Evolutionary conservation across 2,329 filamentous ascomycete genomes (phyloP), one percentile per base, ranked within the genome.

Genomic region (Trichophyton equinum): DNA sequence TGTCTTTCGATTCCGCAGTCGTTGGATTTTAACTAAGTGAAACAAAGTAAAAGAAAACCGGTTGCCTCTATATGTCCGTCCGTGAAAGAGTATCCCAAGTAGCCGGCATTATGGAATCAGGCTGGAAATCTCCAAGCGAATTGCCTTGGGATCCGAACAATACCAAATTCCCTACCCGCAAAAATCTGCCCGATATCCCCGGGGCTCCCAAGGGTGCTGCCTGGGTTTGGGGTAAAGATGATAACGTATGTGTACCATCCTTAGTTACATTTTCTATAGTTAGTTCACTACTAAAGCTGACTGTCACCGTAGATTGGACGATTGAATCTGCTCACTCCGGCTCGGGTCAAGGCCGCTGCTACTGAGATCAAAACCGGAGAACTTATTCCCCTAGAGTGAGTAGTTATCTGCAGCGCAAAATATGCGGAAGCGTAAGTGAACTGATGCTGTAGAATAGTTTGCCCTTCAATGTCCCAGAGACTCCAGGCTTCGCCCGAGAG

Each of bases 161-260:
- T 44, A 77, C 76, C 15, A 76, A 70, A 15, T 82, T 85, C 58
- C 82, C 82, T 0, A 76, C 75, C 0, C 73, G 80, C 13, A 77
- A 78, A 59, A 77, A 84, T 58, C 73, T 84, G 3, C 80, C 81
- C 20, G 66, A 70, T 20, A 75, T 83, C 42, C 71, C 77, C 0
- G 78, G 77, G 38, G 80, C 80, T 1, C 82, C 81, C 0, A 73
- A 79, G 18, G 79, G 76, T 30, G 81, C 82, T 18, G 81, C 81
- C 18, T 85, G 82, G 82, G 78, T 83, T 27, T 84, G 82, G 82
- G 82, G 82, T 11, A 73, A 79, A 46, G 74, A 82, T 67, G 81
- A 83, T 65, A 72, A 76, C 64, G 76, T 81, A 64, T n/a, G 66
- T 22, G 30, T 58, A 30, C 44, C 20, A 13, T n/a, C n/a, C 5